These are phyloP conservation scores for Cystobasidium sp. DNA, from an alignment of 1,284 basidiomycete species.

Conservation along the genomic window DNA sequence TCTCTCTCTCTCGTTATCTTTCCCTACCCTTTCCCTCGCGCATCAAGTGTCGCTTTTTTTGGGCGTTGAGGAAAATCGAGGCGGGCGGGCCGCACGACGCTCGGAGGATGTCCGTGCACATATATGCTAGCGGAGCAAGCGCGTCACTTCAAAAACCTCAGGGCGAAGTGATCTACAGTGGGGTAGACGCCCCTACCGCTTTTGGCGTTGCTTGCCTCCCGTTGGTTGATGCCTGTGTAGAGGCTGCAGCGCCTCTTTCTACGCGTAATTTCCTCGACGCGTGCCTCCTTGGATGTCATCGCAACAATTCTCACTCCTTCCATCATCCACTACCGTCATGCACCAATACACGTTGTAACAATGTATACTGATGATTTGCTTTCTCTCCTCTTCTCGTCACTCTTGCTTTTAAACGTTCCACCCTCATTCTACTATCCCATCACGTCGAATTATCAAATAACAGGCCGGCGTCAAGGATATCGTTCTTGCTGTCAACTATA, in stretches of 20 bases:
- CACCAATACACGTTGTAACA: neutral
- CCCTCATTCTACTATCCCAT: neutral
- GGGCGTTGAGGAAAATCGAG: neutral
- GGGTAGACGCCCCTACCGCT: no score
- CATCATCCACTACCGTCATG: neutral
- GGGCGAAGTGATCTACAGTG: no score
- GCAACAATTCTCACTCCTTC: neutral
- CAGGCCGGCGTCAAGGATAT: conserved; percentile 64
- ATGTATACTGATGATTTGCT: no score
- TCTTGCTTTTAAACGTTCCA: no score
- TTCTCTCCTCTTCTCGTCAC: no score
- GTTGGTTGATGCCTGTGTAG: no score
- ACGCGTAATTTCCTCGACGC: no score
- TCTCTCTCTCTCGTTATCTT: neutral
- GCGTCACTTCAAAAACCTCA: no score
- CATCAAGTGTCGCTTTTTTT: neutral
- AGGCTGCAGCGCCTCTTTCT: no score
- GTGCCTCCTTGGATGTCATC: neutral
- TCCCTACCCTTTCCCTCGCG: neutral
- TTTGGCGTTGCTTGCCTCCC: no score
- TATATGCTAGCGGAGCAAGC: no score
- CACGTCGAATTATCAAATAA: neutral
- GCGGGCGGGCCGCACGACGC: neutral
- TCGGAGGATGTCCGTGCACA: no score
- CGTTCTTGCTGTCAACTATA: conserved; percentile 64